Base-by-base conservation (phyloP, 495 filamentous ascomycete species). In the Chaetomium tenue region DNA sequence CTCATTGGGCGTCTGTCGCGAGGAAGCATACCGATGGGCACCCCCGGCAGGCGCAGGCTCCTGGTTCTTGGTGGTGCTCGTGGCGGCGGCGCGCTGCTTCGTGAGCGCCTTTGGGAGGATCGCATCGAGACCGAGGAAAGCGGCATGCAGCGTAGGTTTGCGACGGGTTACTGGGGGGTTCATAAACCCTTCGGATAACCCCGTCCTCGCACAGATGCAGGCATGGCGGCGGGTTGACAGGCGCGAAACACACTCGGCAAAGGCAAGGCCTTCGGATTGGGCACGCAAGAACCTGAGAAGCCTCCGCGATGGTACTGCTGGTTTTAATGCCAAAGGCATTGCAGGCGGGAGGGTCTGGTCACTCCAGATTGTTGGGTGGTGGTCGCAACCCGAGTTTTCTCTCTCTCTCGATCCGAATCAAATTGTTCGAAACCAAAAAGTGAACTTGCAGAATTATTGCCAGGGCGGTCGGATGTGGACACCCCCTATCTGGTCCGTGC, bases 241-340 rank as follows among this genome's bases (percentile, higher is more conserved):
- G 18, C 33, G 55, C 23, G 48, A n/a, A 16, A 47, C 48, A 52
- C 69, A 71, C 37, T 61, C 59, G 42, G 67, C 50, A 33, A 81
- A 82, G 52, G 74, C 76, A 28, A 77, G 37, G n/a, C 78, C 77
- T 58, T 86, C 83, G 60, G 84, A 82, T 68, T 89, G 87, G 40
- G 81, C 83, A 61, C 81, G 82, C 20, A 90, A 77, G 63, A 86
- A 89, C 40, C 80, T 81, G 63, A 90, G 79, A 3, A 89, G 77
- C n/a, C 78, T 81, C 53, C 78, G 75, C 53, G 87, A 90, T n/a
- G 88, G 88, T 51, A 77, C 82, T 71, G 74, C 54, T 30, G 57
- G 66, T 66, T 65, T 72, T 60, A 77, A 69, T 72, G 72, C 71
- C 70, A 73, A 65, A 63, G 72, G 72, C 74, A 76, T 76, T 53